A percentile compares a stretch with the other conserved stretches of the same genome.
Conservation (phyloP, 1,284 basidiomycete species). For the Papiliotrema laurentii region DNA sequence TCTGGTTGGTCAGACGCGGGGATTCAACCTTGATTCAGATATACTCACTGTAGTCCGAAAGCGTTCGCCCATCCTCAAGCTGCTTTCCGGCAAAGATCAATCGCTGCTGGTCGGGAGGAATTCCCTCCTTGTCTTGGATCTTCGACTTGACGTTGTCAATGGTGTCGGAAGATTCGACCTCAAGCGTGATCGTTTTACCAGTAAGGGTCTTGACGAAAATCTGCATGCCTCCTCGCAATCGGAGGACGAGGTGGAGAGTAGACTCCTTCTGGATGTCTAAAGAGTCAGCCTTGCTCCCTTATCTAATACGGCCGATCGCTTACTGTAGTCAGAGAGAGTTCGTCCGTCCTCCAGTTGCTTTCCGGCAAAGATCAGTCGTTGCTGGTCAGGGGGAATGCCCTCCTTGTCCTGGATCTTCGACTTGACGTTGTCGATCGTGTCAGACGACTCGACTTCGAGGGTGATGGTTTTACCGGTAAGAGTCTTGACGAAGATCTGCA, state of each 20-base stretch:
- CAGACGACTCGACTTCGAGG: conserved; percentile 57
- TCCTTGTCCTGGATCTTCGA: conserved; percentile 56
- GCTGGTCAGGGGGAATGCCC: background rate
- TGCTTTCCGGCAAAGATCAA: conserved; percentile 87
- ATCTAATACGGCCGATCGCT: conserved; percentile 38
- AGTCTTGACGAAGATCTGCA: conserved; percentile 49
- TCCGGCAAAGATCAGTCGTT: background rate
- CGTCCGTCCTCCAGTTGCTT: background rate
- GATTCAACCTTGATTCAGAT: no score
- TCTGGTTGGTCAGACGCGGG: conserved; percentile 46
- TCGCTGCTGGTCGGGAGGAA: conserved; percentile 53
- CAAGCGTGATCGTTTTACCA: conserved; percentile 57
- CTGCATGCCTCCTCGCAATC: conserved; percentile 90
- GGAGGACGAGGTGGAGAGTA: conserved; percentile 95
- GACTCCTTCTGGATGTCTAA: conserved; percentile 95
- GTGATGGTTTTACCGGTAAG: conserved; percentile 58
- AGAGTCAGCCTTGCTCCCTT: conserved; percentile 24
- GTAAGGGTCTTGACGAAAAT: conserved; percentile 44
- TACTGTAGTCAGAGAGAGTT: conserved; percentile 16
- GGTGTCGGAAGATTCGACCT: conserved; percentile 58
- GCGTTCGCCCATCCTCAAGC: conserved; percentile 91
- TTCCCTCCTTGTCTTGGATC: conserved; percentile 71
- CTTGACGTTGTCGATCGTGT: conserved; percentile 61
- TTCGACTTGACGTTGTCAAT: conserved; percentile 60
- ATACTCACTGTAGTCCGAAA: conserved; percentile 94